Percentiles rank a stretch among this genome's conserved stretches.
Evolutionary conservation across 176 grass and related monocot species (phyloP).

Genomic region (Cenchrus americanus): DNA sequence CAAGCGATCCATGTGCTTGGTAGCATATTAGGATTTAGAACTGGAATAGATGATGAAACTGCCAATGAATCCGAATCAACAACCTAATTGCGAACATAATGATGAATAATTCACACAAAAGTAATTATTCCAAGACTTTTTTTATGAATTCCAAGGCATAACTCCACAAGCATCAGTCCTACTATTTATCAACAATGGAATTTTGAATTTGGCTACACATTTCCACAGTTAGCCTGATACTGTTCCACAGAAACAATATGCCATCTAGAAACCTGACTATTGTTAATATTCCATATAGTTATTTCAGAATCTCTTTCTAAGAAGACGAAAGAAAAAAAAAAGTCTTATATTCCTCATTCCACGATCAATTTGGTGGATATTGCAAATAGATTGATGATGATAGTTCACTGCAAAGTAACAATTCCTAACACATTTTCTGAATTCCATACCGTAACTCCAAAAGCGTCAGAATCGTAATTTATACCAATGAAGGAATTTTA

Average conservation of each 20-base stretch:
- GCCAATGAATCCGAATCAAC: neutral
- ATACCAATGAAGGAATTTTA: neutral
- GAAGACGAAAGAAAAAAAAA: neutral
- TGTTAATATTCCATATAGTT: neutral
- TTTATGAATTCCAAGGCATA: neutral
- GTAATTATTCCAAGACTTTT: neutral
- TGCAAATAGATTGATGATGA: conserved; percentile 9
- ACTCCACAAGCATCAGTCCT: conserved; percentile 24
- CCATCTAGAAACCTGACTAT: neutral
- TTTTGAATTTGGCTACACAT: conserved; percentile 4
- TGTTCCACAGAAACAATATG: neutral
- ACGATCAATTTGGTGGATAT: neutral
- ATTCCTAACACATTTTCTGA: neutral
- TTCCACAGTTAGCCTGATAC: conserved; percentile 24
- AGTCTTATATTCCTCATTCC: neutral
- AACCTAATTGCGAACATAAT: conserved; percentile 18
- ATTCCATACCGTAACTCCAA: neutral
- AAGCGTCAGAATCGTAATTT: conserved; percentile 8
- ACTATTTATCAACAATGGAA: neutral
- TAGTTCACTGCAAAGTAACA: neutral
- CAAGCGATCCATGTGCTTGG: neutral
- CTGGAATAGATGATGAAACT: neutral
- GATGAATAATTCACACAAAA: neutral
- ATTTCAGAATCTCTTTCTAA: neutral
- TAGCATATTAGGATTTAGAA: conserved; percentile 2